These are phyloP conservation scores for Aspergillus clavatus DNA, from an alignment of 2,329 filamentous ascomycete genomes.

Conservation along the genomic window DNA sequence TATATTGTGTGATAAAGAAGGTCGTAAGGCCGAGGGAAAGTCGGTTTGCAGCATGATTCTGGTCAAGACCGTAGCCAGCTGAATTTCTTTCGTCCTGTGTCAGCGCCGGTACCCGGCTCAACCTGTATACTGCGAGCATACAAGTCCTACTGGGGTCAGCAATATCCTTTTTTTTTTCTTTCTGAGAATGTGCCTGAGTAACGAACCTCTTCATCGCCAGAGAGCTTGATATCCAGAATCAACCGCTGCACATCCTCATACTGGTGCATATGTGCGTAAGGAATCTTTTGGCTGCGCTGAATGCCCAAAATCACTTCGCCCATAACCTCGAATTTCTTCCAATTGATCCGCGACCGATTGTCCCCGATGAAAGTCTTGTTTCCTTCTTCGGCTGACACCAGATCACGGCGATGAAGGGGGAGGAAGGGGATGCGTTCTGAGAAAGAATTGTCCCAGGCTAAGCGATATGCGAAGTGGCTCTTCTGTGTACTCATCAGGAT, in stretches of 20 bases:
- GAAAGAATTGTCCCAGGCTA: slow-evolving; percentile 95
- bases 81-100: slow-evolving; percentile 40
- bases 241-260: slow-evolving; percentile 68
- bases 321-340: slow-evolving; percentile 97
- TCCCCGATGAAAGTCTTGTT: slow-evolving; percentile 81
- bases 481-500: slow-evolving; percentile 91
- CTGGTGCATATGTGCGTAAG: slow-evolving; percentile 67
- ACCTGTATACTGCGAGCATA: slow-evolving; percentile 56
- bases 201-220: slow-evolving; percentile 81
- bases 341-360: slow-evolving; percentile 75
- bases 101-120: slow-evolving; percentile 43
- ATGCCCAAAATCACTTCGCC: slow-evolving; percentile 86
- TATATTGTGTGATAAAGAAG: neutral
- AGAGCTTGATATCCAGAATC: slow-evolving; percentile 75
- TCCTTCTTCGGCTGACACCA: slow-evolving; percentile 88
- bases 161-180: too few relatives aligned
- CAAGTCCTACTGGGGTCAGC: slow-evolving; percentile 45
- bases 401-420: slow-evolving; percentile 79
- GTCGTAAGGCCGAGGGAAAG: too few relatives aligned
- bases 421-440: slow-evolving; percentile 89
- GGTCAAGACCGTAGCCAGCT: slow-evolving; percentile 39
- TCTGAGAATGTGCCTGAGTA: neutral
- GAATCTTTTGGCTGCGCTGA: slow-evolving; percentile 82
- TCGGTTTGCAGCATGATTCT: too few relatives aligned
- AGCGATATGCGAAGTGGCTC: slow-evolving; percentile 89